Base-by-base conservation (phyloP, 768 basidiomycete species). In the Termitomyces sp. region DNA sequence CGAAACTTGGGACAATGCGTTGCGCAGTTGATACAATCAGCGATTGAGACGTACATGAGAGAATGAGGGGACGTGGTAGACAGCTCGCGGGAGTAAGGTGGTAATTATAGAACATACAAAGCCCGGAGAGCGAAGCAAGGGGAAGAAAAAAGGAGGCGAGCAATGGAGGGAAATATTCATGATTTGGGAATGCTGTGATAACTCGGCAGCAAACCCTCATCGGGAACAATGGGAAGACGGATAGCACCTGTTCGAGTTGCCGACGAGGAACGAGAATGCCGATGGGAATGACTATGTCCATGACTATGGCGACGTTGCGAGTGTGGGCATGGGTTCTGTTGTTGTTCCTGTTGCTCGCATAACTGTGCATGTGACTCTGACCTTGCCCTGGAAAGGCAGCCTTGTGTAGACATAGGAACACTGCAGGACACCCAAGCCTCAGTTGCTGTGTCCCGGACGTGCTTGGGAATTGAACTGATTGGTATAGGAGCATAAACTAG, bases 401-500 rank as follows among this genome's bases (percentile, higher is more conserved):
- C 31, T 18, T 60, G 57, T 42, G 61, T 43, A 34, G 62, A 52
- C 22, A 64, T 44, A 56, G 67, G 56, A 49, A 73, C 65, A 56
- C 65, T 59, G 32, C 61, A 65, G 2, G 76, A 71, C 10, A 91
- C 74, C 89, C 88, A 90, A 10, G 84, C 87, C 63, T 88, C 87
- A 52, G 76, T 82, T n/a, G 81, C 82, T 20, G 72, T 76, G 29
- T 79, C 77, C 20, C 82, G 74, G 43, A 85, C 63, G 36, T 78
- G 74, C 20, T 74, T 69, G 9, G 88, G 79, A 10, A 90, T 70
- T 13, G 80, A 75, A 58, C 70, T 76, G 41, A 86, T 67, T 0
- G 85, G 80, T 1, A 91, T 78, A 13, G 87, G 86, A n/a, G 86
- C 85, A 65, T 90, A 91, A n/a, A 91, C 79, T 31, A 85, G 60